Evolutionary conservation across 306 rosid species (phyloP).

Genomic region (Cucurbita pepo): DNA sequence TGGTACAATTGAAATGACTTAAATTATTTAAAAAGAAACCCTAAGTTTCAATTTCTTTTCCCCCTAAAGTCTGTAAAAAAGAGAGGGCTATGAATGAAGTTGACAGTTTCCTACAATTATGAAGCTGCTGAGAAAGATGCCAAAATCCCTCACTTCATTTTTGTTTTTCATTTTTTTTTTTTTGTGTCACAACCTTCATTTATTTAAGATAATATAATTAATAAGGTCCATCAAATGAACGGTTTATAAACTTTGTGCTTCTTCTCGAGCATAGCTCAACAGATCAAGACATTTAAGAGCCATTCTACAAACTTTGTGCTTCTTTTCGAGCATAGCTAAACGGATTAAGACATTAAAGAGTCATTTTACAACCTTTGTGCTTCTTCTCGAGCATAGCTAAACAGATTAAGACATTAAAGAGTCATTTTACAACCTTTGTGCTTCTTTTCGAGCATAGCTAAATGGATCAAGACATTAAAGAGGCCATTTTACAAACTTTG

Average conservation of each 20-base stretch:
- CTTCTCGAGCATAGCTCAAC: not conserved
- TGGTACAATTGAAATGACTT: not conserved
- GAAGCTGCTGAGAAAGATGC: not conserved
- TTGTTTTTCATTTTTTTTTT: not conserved
- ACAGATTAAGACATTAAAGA: too few species aligned
- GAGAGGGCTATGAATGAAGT: not conserved
- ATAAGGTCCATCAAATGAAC: not conserved
- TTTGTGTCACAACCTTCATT: not conserved
- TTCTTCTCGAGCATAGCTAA: too few species aligned
- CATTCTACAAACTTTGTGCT: too few species aligned
- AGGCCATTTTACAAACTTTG: too few species aligned
- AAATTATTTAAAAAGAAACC: not conserved
- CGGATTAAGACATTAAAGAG: too few species aligned
- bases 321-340: too few species aligned
- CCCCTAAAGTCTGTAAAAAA: not conserved
- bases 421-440: too few species aligned
- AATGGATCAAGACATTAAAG: too few species aligned
- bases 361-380: too few species aligned
- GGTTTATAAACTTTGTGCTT: too few species aligned
- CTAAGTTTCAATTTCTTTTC: not conserved
- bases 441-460: too few species aligned
- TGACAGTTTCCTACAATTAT: constrained; percentile 5
- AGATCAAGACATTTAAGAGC: not conserved
- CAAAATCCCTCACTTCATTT: not conserved
- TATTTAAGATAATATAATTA: not conserved